Evolutionary conservation across 345 rosid genomes (phyloP).

Genomic region (Excoecaria agallocha): DNA sequence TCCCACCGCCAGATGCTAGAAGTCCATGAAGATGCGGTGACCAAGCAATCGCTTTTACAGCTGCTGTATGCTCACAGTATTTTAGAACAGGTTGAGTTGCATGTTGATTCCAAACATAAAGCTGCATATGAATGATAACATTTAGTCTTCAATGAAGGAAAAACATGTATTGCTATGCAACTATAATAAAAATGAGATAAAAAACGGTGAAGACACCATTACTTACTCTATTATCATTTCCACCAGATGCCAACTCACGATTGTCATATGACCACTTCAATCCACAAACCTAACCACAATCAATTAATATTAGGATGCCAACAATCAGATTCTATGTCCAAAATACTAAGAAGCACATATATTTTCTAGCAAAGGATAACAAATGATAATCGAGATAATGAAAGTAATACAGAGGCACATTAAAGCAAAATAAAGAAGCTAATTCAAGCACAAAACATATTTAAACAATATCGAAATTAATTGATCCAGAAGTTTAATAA

Average conservation of each 20-base stretch:
- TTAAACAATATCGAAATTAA: neutral
- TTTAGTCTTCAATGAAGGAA: neutral
- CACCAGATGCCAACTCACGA: constrained; percentile 97
- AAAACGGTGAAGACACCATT: neutral
- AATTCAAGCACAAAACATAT: neutral
- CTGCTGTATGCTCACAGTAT: constrained; percentile 94
- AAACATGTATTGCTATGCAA: neutral
- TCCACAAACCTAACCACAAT: constrained; percentile 72
- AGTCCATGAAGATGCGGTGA: constrained; percentile 97
- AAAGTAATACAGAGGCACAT: neutral
- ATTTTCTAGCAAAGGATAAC: neutral
- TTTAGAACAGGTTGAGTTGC: constrained; percentile 86
- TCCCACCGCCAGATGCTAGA: constrained; percentile 99
- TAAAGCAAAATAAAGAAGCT: neutral
- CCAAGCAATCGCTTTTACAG: constrained; percentile 99
- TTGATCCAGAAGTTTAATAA: constrained; percentile 13
- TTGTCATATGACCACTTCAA: constrained; percentile 97
- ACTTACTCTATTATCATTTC: constrained; percentile 90
- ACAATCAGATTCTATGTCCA: neutral
- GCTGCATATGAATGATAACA: constrained; percentile 50
- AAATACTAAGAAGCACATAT: constrained; percentile 7
- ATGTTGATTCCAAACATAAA: constrained; percentile 96
- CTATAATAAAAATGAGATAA: constrained; percentile 2
- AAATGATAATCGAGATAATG: constrained; percentile 7
- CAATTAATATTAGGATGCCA: constrained; percentile 19